Evolutionary conservation across 2,329 filamentous ascomycete genomes (phyloP), one percentile per base, ranked within the genome.

Genomic region (Chaetomiaceae sp.): DNA sequence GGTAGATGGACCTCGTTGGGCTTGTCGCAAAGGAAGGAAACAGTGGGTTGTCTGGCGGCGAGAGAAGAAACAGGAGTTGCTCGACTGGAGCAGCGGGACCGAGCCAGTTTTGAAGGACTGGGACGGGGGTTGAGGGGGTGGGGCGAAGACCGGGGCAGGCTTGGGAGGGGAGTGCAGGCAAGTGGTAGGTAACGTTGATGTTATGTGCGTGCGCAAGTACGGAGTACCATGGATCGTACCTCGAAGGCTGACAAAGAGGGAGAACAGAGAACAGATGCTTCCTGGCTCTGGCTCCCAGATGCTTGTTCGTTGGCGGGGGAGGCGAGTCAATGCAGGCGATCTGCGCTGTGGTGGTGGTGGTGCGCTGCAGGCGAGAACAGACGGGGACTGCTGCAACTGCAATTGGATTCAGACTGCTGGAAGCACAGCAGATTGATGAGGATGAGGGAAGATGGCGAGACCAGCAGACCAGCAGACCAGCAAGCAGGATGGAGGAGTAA

Each of bases 41-140:
- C 30, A 34, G 38, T 6, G 13, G 14, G 46, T n/a, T 51, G 54
- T 47, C 51, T 56, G 55, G 44, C 48, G 35, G 50, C 40, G 41
- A 55, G 56, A 56, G 48, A 48, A 46, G 44, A 56, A 57, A n/a
- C 21, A 50, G 39, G 39, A 38, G 44, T 16, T 43, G 42, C 35
- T 50, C 31, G 49, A 47, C 25, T 35, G 44, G 43, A 41, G 37
- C 34, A 45, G 56, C 55, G 58, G 54, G 46, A 53, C 40, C 16
- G 44, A 20, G 45, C 40, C 50, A 45, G 55, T 61, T 61, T 59
- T 61, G 59, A 58, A 57, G 56, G 44, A 53, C 34, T 40, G 43
- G 23, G n/a, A 51, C 16, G 7, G 34, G 48, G 41, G 39, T 16
- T 40, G 42, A 7, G 44, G 34, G 25, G 27, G 48, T 42, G 44